Evolutionary conservation across 176 grass and related monocot genomes (phyloP), one percentile per base, ranked within the genome.

Genomic region (Aegilops speltoides): DNA sequence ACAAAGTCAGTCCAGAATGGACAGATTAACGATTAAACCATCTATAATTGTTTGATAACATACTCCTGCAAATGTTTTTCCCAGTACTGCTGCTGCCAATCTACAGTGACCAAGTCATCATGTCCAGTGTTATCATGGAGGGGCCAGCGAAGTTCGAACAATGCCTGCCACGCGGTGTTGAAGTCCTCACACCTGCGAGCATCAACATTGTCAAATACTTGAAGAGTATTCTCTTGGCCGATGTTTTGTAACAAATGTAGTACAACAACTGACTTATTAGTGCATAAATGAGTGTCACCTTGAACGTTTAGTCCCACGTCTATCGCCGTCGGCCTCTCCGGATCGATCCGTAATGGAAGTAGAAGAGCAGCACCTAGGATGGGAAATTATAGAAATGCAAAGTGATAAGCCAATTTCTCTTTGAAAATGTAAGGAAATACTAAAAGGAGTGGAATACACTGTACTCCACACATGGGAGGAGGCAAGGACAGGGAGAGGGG

Each of bases 61-160:
- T 50, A 95, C 93, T 92, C 79, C 40, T 90, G 90, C 50, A 92
- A 76, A 83, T 95, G 93, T 19, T 75, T 90, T 88, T 90, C 86
- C 93, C 93, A 95, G 62, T 92, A 92, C 2, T 86, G 45, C 65
- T 79, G 88, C 65, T 92, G 90, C 88, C 90, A 90, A 69, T 90
- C 88, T 48, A 64, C 31, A 71, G 46, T 83, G 22, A 33, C 59
- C 83, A 83, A 83, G 38, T 26, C 38, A 80, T 59, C 32, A 62
- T 80, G 67, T 64, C 45, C 83, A 59, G 50, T 0, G 3, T 28
- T 76, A 60, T 28, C 66, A 62, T 16, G 2, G 1, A 37, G 29
- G 9, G 88, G 68, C 91, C 93, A 95, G 16, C 89, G 87, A 59
- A 33, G 61, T 81, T 82, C 77, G 78, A 87, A 93, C 73, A 91